Percentiles rank a stretch among this genome's conserved stretches.
Conservation (phyloP, 495 filamentous ascomycete species). For the Cladorrhinum samala region DNA sequence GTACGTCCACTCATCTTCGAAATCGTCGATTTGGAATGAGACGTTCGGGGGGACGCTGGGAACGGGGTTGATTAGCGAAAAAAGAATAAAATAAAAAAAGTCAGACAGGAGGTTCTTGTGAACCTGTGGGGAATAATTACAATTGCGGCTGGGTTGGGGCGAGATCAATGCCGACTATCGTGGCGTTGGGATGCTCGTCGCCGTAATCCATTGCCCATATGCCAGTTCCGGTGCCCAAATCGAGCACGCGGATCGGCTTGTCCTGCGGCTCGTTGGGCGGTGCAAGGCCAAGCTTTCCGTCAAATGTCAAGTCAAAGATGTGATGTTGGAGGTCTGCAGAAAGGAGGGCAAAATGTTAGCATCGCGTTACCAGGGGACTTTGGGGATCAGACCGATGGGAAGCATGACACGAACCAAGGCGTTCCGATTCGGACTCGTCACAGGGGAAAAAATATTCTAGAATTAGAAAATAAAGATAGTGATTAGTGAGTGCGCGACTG, state of each 20-base stretch:
- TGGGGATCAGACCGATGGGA: too few relatives aligned
- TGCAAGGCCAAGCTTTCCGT: constrained; percentile 5
- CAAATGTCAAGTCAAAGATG: constrained; percentile 6
- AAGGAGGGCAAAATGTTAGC: too few relatives aligned
- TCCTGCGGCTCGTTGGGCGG: neutral
- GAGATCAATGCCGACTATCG: constrained; percentile 50
- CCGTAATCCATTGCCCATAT: constrained; percentile 47
- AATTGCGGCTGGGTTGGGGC: constrained; percentile 24
- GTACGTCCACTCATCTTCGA: constrained; percentile 43
- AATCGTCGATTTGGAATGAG: constrained; percentile 50
- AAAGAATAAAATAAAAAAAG: neutral
- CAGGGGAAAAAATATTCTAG: constrained; percentile 4
- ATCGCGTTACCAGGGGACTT: too few relatives aligned
- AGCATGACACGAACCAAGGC: too few relatives aligned
- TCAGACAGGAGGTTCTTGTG: too few relatives aligned
- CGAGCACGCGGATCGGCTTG: constrained; percentile 37
- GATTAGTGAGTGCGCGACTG: too few relatives aligned
- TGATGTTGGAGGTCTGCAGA: constrained; percentile 14
- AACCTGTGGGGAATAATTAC: too few relatives aligned
- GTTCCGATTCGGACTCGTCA: constrained; percentile 1
- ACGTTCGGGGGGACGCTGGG: constrained; percentile 46
- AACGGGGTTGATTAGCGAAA: neutral
- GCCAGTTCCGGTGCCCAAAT: constrained; percentile 51
- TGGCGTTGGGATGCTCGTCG: constrained; percentile 2
- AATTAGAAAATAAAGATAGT: neutral